phyloP scores from a whole-genome alignment of 106 monocot species.

The Allium sativum region DNA sequence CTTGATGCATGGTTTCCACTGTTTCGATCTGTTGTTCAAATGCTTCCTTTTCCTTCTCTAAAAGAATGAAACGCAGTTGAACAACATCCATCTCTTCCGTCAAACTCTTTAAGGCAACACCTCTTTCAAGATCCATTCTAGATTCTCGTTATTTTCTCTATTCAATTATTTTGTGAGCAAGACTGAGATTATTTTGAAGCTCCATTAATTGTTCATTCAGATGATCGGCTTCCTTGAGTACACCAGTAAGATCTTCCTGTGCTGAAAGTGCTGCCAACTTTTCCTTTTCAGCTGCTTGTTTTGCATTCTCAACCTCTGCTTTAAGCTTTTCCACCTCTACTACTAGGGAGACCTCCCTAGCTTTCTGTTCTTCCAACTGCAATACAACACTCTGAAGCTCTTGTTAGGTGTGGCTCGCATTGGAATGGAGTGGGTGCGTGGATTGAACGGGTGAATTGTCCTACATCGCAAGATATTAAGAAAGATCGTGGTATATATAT shows the following conservation, averaged over 20 bases:
- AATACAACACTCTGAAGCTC: constrained; percentile 21
- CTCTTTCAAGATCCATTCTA: constrained; percentile 30
- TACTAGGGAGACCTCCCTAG: constrained; percentile 29
- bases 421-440: too few species aligned
- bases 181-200: constrained; percentile 37
- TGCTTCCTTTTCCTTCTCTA: constrained; percentile 45
- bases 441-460: too few species aligned
- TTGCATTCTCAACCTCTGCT: constrained; percentile 33
- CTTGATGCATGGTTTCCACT: constrained; percentile 33
- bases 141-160: constrained; percentile 39
- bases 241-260: constrained; percentile 24
- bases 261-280: constrained; percentile 25
- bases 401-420: too few species aligned
- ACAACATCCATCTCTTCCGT: constrained; percentile 25
- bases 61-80: constrained; percentile 14
- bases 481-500: too few species aligned
- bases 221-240: constrained; percentile 33
- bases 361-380: constrained; percentile 48
- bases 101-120: constrained; percentile 19
- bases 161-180: constrained; percentile 27
- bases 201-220: constrained; percentile 33
- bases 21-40: constrained; percentile 36
- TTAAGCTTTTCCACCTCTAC: constrained; percentile 31
- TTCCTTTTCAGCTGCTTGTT: constrained; percentile 31
- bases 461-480: too few species aligned